Percentiles rank a stretch among this genome's conserved stretches.
phyloP scores from a whole-genome alignment of 2,329 filamentous ascomycete species.

The Fusarium heterosporum region DNA sequence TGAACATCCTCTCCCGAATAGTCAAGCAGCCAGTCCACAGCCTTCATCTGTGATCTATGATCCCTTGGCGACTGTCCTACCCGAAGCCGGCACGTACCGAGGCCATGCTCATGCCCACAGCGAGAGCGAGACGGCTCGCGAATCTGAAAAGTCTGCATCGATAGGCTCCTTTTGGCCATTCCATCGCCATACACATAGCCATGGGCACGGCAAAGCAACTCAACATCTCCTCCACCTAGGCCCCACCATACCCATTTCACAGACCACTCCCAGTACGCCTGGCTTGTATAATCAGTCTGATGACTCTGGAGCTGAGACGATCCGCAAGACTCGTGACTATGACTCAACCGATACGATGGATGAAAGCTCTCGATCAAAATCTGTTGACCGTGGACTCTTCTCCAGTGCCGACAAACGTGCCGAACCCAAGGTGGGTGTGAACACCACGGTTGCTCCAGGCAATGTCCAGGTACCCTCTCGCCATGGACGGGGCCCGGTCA shows the following conservation, averaged over 20 bases:
- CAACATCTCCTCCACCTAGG: slow-evolving; percentile 57
- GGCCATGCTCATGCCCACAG: slow-evolving; percentile 45
- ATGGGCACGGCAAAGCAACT: slow-evolving; percentile 55
- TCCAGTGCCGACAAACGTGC: slow-evolving; percentile 72
- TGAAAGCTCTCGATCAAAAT: slow-evolving; percentile 67
- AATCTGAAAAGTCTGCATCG: slow-evolving; percentile 45
- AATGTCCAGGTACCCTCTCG: slow-evolving; percentile 61
- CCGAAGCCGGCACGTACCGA: slow-evolving; percentile 44
- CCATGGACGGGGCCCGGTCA: slow-evolving; percentile 60
- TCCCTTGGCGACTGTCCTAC: slow-evolving; percentile 55
- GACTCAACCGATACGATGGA: slow-evolving; percentile 55
- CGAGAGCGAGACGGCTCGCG: slow-evolving; percentile 41
- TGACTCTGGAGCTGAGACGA: slow-evolving; percentile 51
- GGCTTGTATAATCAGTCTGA: slow-evolving; percentile 51
- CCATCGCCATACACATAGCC: slow-evolving; percentile 56
- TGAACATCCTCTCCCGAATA: slow-evolving; percentile 45
- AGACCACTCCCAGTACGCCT: slow-evolving; percentile 54
- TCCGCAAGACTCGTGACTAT: slow-evolving; percentile 57
- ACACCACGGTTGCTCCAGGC: slow-evolving; percentile 71
- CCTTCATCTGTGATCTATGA: slow-evolving; percentile 52
- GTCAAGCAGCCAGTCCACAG: slow-evolving; percentile 42
- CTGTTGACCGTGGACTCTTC: slow-evolving; percentile 72
- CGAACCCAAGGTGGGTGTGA: slow-evolving; percentile 72
- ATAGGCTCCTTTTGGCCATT: slow-evolving; percentile 46
- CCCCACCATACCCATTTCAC: slow-evolving; percentile 42